phyloP scores from a whole-genome alignment of 495 filamentous ascomycete species.

The Articulospora tetracladia region DNA sequence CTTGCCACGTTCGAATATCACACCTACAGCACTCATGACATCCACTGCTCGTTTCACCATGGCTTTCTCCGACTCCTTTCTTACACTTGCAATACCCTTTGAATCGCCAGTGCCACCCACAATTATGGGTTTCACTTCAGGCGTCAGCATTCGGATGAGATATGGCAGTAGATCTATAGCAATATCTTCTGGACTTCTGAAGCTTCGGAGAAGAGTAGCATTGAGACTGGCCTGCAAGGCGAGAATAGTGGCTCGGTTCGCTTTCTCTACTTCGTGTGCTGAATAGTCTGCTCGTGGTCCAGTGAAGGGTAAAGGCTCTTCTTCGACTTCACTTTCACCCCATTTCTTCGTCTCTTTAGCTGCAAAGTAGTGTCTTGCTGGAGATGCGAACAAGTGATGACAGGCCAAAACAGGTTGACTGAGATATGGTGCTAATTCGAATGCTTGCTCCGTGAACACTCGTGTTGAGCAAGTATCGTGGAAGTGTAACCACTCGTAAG shows the following conservation, averaged over 20 bases:
- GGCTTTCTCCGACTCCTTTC: slow-evolving; percentile 75
- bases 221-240: slow-evolving; percentile 50
- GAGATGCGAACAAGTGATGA: slow-evolving; percentile 82
- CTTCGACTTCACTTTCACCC: slow-evolving; percentile 45
- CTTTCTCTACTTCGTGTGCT: slow-evolving; percentile 72
- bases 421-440: slow-evolving; percentile 83
- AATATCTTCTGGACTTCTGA: slow-evolving; percentile 70
- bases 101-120: slow-evolving; percentile 66
- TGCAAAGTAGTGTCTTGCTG: slow-evolving; percentile 31
- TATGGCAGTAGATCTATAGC: slow-evolving; percentile 81
- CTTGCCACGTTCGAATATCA: slow-evolving; percentile 76
- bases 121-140: slow-evolving; percentile 88
- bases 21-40: slow-evolving; percentile 73
- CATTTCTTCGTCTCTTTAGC: slow-evolving; percentile 40
- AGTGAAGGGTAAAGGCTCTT: slow-evolving; percentile 65
- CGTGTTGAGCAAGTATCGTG: slow-evolving; percentile 77
- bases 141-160: slow-evolving; percentile 75
- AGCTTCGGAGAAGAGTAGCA: slow-evolving; percentile 63
- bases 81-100: slow-evolving; percentile 73
- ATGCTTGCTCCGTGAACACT: slow-evolving; percentile 74
- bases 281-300: slow-evolving; percentile 75
- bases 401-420: slow-evolving; percentile 82
- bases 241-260: slow-evolving; percentile 50
- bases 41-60: slow-evolving; percentile 76
- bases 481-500: slow-evolving; percentile 94